These are phyloP conservation scores for Arctium lappa DNA, from an alignment of 129 eudicot species.

Conservation along the genomic window DNA sequence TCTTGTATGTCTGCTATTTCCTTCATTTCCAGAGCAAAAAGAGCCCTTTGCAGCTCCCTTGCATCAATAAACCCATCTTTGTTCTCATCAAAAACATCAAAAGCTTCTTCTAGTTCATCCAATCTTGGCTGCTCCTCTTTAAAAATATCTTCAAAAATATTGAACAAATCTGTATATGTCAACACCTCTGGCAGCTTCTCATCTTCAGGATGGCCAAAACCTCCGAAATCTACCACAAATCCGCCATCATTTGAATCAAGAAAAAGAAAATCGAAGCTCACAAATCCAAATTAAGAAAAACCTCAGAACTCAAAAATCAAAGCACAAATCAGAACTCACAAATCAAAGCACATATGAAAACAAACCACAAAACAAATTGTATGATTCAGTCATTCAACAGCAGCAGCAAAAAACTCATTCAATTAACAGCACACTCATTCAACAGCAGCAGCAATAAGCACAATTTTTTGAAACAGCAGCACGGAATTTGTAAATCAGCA, in stretches of 20 bases:
- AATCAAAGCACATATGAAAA: no score
- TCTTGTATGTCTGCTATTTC: constrained; percentile 30
- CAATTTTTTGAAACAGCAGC: no score
- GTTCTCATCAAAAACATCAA: constrained; percentile 43
- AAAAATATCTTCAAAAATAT: not conserved
- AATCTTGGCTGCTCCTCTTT: constrained; percentile 8
- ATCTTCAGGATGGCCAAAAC: not conserved
- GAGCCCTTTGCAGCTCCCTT: constrained; percentile 34
- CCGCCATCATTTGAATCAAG: not conserved
- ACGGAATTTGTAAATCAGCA: no score
- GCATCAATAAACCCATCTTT: constrained; percentile 47
- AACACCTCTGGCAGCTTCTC: not conserved
- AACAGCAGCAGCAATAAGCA: no score
- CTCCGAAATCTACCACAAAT: not conserved
- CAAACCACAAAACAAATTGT: no score
- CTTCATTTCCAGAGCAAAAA: constrained; percentile 15
- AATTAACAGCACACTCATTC: no score
- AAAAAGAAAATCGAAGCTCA: no score
- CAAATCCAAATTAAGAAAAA: no score
- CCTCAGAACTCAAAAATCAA: no score
- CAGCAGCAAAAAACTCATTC: no score
- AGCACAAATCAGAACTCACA: no score
- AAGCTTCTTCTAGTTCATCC: constrained; percentile 28
- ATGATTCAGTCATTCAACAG: no score
- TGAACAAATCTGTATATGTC: not conserved